Evolutionary conservation across 257 asterid species (phyloP).

Genomic region (Pogostemon cablin): DNA sequence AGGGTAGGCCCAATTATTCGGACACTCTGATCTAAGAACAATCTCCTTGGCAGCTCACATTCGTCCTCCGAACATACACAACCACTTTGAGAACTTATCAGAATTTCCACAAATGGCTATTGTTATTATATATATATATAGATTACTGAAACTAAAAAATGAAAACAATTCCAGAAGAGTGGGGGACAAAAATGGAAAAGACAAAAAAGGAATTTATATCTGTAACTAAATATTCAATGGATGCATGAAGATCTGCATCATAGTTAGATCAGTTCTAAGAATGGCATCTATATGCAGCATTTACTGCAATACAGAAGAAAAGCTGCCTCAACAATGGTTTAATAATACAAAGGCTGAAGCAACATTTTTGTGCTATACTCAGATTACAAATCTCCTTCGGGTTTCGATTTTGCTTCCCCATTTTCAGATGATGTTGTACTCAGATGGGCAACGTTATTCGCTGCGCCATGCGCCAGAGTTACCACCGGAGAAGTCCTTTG

Average conservation of each 20-base stretch:
- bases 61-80: too few relatives aligned
- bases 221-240: constrained; percentile 25
- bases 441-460: constrained; percentile 35
- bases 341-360: constrained; percentile 50
- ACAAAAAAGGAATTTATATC: not conserved
- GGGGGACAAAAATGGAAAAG: not conserved
- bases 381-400: constrained; percentile 41
- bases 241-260: constrained; percentile 31
- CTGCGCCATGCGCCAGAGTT: constrained; percentile 37
- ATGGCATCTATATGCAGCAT: constrained; percentile 40
- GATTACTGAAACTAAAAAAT: not conserved
- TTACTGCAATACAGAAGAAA: constrained; percentile 45
- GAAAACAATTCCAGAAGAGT: not conserved
- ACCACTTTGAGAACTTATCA: too few relatives aligned
- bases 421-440: constrained; percentile 49
- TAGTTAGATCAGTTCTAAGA: constrained; percentile 43
- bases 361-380: constrained; percentile 36
- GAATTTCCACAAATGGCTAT: not conserved
- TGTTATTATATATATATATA: not conserved
- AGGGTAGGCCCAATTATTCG: too few relatives aligned
- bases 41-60: too few relatives aligned
- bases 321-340: constrained; percentile 41
- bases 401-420: constrained; percentile 57
- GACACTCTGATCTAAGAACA: too few relatives aligned
- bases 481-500: constrained; percentile 42